Conservation (phyloP, 1,139 yeast genomes). For the Barnettozyma hawaiiensis region DNA sequence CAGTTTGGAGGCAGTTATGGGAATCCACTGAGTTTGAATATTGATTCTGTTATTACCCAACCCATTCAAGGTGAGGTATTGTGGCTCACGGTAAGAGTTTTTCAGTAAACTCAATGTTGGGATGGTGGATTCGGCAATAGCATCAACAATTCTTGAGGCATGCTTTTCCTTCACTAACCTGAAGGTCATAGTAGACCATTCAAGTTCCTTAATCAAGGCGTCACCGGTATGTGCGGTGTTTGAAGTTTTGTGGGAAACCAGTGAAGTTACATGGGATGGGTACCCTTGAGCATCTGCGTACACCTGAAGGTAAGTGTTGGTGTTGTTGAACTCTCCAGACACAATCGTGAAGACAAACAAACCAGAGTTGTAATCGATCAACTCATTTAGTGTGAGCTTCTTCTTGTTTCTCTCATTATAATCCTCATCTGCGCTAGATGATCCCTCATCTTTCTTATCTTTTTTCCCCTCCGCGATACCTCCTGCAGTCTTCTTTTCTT, state of each 20-base stretch:
- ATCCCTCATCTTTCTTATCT: constrained; percentile 26
- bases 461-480: constrained; percentile 25
- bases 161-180: constrained; percentile 52
- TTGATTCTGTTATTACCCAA: constrained; percentile 42
- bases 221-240: constrained; percentile 64
- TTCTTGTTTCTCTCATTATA: constrained; percentile 43
- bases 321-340: constrained; percentile 49
- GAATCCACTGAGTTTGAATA: constrained; percentile 74
- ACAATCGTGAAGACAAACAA: constrained; percentile 63
- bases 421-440: constrained; percentile 31
- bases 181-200: constrained; percentile 61
- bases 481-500: constrained; percentile 21
- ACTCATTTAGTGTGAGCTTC: constrained; percentile 57
- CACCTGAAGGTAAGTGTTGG: constrained; percentile 59
- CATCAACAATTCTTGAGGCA: constrained; percentile 49
- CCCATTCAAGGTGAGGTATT: constrained; percentile 48
- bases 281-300: constrained; percentile 72
- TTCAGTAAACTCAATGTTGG: constrained; percentile 66
- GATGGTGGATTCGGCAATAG: constrained; percentile 56
- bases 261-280: constrained; percentile 51
- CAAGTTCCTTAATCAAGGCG: constrained; percentile 66
- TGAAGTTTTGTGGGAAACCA: constrained; percentile 36
- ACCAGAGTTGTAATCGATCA: constrained; percentile 64
- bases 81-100: constrained; percentile 58
- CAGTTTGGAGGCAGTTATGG: constrained; percentile 52